phyloP scores from a whole-genome alignment of 1,139 yeast genomes.

The Protomyces lactucae-debilis region DNA sequence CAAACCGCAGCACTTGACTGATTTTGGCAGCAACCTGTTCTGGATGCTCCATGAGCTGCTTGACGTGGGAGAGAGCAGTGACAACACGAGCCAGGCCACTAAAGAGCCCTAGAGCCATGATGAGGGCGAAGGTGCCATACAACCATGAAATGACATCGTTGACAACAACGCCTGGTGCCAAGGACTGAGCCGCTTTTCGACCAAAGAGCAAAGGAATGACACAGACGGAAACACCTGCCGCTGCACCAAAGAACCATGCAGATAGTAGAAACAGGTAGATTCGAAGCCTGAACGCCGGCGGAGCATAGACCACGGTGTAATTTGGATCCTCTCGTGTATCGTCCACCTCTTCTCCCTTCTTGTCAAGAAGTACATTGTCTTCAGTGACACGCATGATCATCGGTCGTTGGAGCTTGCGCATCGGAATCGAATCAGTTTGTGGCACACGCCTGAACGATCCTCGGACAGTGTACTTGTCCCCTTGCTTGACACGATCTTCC shows the following conservation, averaged over 20 bases:
- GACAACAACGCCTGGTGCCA: background rate
- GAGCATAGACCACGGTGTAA: constrained; percentile 77
- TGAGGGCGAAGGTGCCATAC: constrained; percentile 1
- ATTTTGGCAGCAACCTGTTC: background rate
- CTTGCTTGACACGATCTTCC: constrained; percentile 43
- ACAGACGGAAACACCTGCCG: constrained; percentile 33
- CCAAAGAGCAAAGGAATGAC: constrained; percentile 11
- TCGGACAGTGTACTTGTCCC: constrained; percentile 59
- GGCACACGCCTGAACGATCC: constrained; percentile 87
- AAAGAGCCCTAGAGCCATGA: background rate
- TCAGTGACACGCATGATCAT: constrained; percentile 79
- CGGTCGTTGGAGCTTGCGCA: constrained; percentile 49
- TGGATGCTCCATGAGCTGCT: background rate
- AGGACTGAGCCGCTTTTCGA: background rate
- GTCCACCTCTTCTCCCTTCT: constrained; percentile 42
- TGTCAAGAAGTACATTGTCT: constrained; percentile 59
- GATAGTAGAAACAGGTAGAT: constrained; percentile 52
- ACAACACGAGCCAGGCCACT: background rate
- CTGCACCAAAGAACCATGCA: constrained; percentile 67
- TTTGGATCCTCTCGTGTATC: constrained; percentile 46
- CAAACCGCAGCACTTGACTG: background rate
- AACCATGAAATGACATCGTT: constrained; percentile 10
- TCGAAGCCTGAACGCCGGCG: constrained; percentile 66
- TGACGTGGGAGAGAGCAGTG: background rate
- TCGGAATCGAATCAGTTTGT: constrained; percentile 64